Conservation (phyloP, 495 filamentous ascomycete species). For the Neurospora intermedia region DNA sequence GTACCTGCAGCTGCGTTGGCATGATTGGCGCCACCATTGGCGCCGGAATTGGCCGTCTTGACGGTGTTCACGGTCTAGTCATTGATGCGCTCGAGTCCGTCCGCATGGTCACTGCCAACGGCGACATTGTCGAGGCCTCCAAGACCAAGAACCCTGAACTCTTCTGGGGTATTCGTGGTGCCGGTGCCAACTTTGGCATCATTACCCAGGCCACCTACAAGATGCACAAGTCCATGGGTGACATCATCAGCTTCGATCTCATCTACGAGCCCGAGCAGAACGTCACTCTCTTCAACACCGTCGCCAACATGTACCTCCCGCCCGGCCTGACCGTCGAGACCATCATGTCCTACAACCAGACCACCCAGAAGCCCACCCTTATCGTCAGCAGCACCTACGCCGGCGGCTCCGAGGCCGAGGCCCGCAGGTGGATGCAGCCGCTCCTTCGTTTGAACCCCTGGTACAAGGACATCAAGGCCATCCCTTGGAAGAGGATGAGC, state of each 20-base stretch:
- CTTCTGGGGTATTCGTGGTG: slow-evolving; percentile 30
- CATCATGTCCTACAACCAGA: background rate
- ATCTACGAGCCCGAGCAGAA: background rate
- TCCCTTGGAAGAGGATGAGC: background rate
- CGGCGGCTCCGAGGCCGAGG: background rate
- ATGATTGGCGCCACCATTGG: slow-evolving; percentile 30
- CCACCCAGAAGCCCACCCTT: background rate
- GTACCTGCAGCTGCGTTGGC: slow-evolving; percentile 20
- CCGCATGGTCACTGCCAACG: slow-evolving; percentile 16
- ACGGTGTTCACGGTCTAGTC: slow-evolving; percentile 27
- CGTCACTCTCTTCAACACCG: background rate
- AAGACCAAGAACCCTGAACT: slow-evolving; percentile 27
- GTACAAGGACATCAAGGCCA: background rate
- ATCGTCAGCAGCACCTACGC: background rate
- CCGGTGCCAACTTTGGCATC: slow-evolving; percentile 38
- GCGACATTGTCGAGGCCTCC: slow-evolving; percentile 25
- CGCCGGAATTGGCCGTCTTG: slow-evolving; percentile 26
- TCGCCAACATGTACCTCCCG: background rate
- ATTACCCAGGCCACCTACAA: slow-evolving; percentile 18
- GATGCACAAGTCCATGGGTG: slow-evolving; percentile 1
- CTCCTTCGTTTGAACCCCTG: background rate
- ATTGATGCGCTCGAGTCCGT: slow-evolving; percentile 21
- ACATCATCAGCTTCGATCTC: background rate
- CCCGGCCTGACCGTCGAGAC: background rate
- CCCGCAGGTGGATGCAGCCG: background rate